Evolutionary conservation across 2,329 filamentous ascomycete species (phyloP), one percentile per base, ranked within the genome.

Genomic region (Penicillium sp.): DNA sequence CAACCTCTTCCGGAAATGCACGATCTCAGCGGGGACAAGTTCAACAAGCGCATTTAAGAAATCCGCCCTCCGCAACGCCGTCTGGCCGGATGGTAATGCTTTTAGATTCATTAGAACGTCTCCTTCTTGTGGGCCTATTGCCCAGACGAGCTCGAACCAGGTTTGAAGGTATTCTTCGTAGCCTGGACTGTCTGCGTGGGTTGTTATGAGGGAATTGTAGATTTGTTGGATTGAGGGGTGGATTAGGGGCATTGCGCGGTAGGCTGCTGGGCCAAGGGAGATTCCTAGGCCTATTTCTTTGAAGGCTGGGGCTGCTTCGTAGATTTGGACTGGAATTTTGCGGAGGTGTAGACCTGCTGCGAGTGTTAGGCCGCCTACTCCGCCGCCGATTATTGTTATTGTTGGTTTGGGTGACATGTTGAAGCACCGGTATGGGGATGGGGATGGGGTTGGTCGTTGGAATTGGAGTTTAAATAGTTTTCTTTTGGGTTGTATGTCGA

Each of bases 271-370:
- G 1, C 82, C 82, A 47, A 87, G 80, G 2, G 79, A 78, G 1
- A 87, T 77, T 6, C 83, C 85, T 2, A 83, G 82, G 2, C 84
- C 84, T 31, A 86, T 82, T 66, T 86, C 84, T 35, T 77, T 77
- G 60, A 86, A 87, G 13, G 73, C 72, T 0, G 74, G 54, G 0
- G 83, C 83, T 12, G 82, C 77, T 70, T 87, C 85, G 65, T 85
- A 87, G 60, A 87, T 78, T 25, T 76, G 76, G 38, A 83, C 73
- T 2, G 73, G 70, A 36, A 85, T 65, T 38, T 75, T 67, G 57
- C 78, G 75, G 55, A 78, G 70, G 55, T 72, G 66, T 29, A 87
- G 79, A 7, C 78, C 82, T 47, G 83, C 78, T 25, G 82, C 82
- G 9, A 86, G 78, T 9, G 74, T 74, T 19, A 86, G 75, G 27